These are phyloP conservation scores for Anthracocystis panici-leucophaei DNA, from an alignment of 1,284 basidiomycete species.

Conservation along the genomic window DNA sequence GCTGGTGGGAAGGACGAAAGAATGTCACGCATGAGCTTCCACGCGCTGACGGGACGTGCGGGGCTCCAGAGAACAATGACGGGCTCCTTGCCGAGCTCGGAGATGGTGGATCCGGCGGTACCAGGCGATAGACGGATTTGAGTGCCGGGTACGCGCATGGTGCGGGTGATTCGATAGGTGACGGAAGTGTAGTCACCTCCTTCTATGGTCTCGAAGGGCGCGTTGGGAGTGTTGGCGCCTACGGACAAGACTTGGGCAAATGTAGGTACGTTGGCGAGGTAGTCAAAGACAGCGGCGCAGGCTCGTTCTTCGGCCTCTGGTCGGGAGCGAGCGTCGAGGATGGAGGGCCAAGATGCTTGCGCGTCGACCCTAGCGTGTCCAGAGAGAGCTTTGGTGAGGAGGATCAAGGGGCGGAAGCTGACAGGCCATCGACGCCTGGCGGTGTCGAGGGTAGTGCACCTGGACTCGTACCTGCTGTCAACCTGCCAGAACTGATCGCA, in stretches of 20 bases:
- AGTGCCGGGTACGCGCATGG: conserved; percentile 80
- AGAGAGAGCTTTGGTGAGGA: conserved; percentile 81
- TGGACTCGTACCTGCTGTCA: conserved; percentile 75
- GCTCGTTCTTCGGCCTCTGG: conserved; percentile 41
- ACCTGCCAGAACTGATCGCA: conserved; percentile 82
- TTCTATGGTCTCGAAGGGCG: conserved; percentile 78
- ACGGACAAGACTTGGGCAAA: conserved; percentile 80
- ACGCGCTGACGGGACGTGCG: conserved; percentile 77
- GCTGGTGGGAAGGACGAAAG: conserved; percentile 75
- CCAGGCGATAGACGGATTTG: conserved; percentile 77
- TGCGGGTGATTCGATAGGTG: conserved; percentile 77
- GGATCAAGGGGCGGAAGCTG: conserved; percentile 78
- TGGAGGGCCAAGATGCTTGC: conserved; percentile 45
- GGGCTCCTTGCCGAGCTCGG: conserved; percentile 75
- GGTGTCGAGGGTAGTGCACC: conserved; percentile 80
- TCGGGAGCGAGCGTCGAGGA: conserved; percentile 28
- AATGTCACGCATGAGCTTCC: conserved; percentile 83
- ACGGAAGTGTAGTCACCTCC: conserved; percentile 74
- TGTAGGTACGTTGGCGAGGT: conserved; percentile 79
- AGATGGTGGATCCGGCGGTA: conserved; percentile 78
- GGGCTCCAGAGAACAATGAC: conserved; percentile 84
- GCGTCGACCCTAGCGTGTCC: conserved; percentile 69
- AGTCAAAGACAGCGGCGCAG: conserved; percentile 80
- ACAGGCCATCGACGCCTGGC: conserved; percentile 84
- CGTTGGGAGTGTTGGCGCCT: conserved; percentile 74